These are phyloP conservation scores for Cladophialophora chaetospira DNA, from an alignment of 2,329 filamentous ascomycete species.

Conservation along the genomic window DNA sequence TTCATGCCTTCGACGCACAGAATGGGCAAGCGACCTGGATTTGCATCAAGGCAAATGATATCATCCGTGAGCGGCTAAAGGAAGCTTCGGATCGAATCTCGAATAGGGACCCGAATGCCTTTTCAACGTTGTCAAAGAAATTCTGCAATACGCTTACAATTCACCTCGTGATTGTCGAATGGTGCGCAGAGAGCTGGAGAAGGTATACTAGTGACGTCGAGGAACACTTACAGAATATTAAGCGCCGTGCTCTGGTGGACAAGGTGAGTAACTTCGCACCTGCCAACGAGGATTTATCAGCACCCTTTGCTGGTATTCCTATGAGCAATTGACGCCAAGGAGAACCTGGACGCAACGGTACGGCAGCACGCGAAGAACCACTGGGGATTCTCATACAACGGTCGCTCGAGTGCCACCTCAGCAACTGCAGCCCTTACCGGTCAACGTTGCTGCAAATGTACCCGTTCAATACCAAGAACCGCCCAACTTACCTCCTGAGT, in stretches of 20 bases:
- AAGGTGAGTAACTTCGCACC: background rate
- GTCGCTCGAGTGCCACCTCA: background rate
- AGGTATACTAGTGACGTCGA: slow-evolving; percentile 40
- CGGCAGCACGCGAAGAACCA: background rate
- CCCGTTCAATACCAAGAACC: slow-evolving; percentile 2
- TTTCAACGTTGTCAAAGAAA: slow-evolving; percentile 36
- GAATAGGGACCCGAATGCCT: slow-evolving; percentile 31
- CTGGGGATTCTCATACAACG: background rate
- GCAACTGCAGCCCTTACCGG: background rate
- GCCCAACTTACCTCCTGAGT: slow-evolving; percentile 12
- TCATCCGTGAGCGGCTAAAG: slow-evolving; percentile 37
- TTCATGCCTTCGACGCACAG: slow-evolving; percentile 46
- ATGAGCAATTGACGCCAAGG: slow-evolving; percentile 36
- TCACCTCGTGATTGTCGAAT: slow-evolving; percentile 45
- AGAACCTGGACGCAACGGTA: background rate
- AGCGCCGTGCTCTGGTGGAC: slow-evolving; percentile 38
- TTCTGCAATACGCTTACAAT: slow-evolving; percentile 42
- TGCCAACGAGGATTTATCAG: slow-evolving; percentile 37
- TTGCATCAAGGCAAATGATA: slow-evolving; percentile 40
- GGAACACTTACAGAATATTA: slow-evolving; percentile 6
- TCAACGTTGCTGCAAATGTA: background rate
- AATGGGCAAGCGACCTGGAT: slow-evolving; percentile 46
- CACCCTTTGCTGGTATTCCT: slow-evolving; percentile 38
- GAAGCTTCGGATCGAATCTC: slow-evolving; percentile 35
- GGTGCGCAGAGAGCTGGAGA: slow-evolving; percentile 48